Evolutionary conservation across 2,329 filamentous ascomycete species (phyloP), one percentile per base, ranked within the genome.

Genomic region (Pezicula radicicola): DNA sequence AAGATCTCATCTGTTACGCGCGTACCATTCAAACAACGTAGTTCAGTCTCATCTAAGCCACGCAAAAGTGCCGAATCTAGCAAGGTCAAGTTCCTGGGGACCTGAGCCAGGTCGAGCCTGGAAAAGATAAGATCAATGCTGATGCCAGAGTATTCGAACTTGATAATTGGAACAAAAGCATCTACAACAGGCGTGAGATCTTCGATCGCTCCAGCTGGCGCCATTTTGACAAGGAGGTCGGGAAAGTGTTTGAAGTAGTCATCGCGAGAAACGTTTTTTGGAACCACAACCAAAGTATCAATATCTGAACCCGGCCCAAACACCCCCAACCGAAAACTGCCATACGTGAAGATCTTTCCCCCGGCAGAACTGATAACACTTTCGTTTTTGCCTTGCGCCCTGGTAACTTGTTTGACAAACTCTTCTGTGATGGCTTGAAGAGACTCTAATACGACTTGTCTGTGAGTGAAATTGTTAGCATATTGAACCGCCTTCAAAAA

Each of bases 251-350:
- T 76, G 74, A 99, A 99, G 75, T 96, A 99, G 70, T 99, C 91
- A 30, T 93, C 87, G 53, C 91, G 87, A 12, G 83, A 82, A 48
- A 97, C 88, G 65, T 96, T 91, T 72, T 90, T 92, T 9, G 94
- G 94, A 13, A 87, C 92, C 47, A 97, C 88, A 53, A 97, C 85
- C 48, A 99, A 83, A 2, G 94, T 97, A 74, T 99, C 94, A 63
- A 99, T 97, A 83, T 99, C 94, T 44, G 94, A 97, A 47, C 91
- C 91, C 42, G 94, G 94, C 6, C 92, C 92, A 70, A 89, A 96
- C 21, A 97, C 94, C 54, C 94, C 94, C 12, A 99, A 78, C 37
- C 92, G 87, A 70, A 93, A 99, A 71, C 94, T 97, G 58, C 94
- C 94, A 70, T 94, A 99, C 1, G 93, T 95, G 69, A 96, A 96